Conservation (phyloP, 352 stramenopile genomes). For the Plasmopara viticola region DNA sequence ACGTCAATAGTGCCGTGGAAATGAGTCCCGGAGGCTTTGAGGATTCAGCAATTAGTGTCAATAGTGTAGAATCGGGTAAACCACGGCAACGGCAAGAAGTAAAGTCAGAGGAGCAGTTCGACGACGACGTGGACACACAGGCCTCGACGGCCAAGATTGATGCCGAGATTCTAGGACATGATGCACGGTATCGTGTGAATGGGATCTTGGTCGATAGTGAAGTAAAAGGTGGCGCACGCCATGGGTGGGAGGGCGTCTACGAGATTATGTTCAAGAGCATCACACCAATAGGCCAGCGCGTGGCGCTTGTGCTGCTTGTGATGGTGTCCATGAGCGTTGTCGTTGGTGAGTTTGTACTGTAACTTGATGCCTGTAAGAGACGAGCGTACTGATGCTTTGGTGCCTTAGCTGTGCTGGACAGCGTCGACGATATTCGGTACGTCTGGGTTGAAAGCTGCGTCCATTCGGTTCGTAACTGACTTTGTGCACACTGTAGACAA, state of each 20-base stretch:
- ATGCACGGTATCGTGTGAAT: conserved; percentile 64
- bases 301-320: conserved; percentile 51
- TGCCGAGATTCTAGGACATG: conserved; percentile 19
- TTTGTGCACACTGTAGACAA: conserved; percentile 27
- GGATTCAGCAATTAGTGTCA: conserved; percentile 15
- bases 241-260: conserved; percentile 51
- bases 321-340: conserved; percentile 71
- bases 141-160: conserved; percentile 17
- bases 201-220: conserved; percentile 69
- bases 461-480: not conserved
- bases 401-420: conserved; percentile 53
- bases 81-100: conserved; percentile 17
- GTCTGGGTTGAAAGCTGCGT: conserved; percentile 4
- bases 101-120: conserved; percentile 13
- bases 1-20: conserved; percentile 41
- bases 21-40: conserved; percentile 35
- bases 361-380: not conserved
- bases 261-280: conserved; percentile 65
- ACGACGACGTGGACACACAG: conserved; percentile 23
- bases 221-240: conserved; percentile 48
- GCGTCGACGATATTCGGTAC: conserved; percentile 54
- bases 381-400: conserved; percentile 2
- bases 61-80: conserved; percentile 32
- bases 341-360: conserved; percentile 34
- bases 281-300: conserved; percentile 47